These are phyloP conservation scores for Aspergillus olivimuriae DNA, from an alignment of 495 filamentous ascomycete species.

Conservation along the genomic window DNA sequence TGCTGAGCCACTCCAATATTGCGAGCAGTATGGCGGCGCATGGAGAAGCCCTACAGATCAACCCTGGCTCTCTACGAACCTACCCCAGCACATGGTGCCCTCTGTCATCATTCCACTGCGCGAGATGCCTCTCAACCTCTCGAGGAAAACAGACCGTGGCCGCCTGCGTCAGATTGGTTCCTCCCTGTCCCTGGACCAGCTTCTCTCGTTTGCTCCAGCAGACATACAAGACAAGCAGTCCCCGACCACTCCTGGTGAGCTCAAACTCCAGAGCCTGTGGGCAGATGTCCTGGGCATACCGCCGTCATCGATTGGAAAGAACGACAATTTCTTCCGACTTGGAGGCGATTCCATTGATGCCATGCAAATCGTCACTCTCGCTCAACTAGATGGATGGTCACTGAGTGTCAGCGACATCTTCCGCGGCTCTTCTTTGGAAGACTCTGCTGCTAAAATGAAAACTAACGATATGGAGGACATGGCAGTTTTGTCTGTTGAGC, in stretches of 20 bases:
- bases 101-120: constrained; percentile 25
- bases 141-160: constrained; percentile 30
- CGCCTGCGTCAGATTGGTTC: background rate
- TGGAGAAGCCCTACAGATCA: no score
- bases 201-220: background rate
- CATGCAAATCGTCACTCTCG: constrained; percentile 42
- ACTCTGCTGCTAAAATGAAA: background rate
- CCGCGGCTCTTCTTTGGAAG: constrained; percentile 20
- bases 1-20: no score
- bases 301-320: constrained; percentile 23
- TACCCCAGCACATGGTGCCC: constrained; percentile 37
- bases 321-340: constrained; percentile 47
- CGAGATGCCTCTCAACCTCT: constrained; percentile 26
- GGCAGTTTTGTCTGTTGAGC: background rate
- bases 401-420: constrained; percentile 34
- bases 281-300: constrained; percentile 12
- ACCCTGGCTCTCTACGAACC: constrained; percentile 1
- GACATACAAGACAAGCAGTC: background rate
- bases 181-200: background rate
- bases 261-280: constrained; percentile 9
- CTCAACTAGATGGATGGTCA: constrained; percentile 13
- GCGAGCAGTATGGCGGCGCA: no score
- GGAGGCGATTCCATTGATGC: constrained; percentile 49
- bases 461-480: background rate
- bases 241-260: background rate